Base-by-base conservation (phyloP, 306 rosid species). In the Lathyrus sativus region DNA sequence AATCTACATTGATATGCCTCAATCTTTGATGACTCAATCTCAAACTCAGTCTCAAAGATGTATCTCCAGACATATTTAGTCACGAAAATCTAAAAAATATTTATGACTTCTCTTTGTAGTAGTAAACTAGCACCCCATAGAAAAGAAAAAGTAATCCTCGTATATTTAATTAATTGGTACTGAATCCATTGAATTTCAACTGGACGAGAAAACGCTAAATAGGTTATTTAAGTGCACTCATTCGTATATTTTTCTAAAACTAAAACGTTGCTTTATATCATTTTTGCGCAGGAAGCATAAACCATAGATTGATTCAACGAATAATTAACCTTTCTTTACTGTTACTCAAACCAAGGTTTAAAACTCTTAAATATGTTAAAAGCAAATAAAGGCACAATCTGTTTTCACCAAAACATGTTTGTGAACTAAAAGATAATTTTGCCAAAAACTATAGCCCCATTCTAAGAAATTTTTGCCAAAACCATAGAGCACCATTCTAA, bases 381-480 rank as follows among this genome's bases (percentile, higher is more conserved):
- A 17, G 9, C 39, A 35, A 15, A 15, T 59, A 33, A 59, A 12
- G 7, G 29, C 29, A 26, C 42, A 14, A 33, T n/a, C 24, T 58
- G 22, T 7, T 14, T 56, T 58, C 35, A 33, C 24, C 43, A 58
- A 58, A 59, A 59, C 65, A 59, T 33, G 43, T 31, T 58, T 29
- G 43, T n/a, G 1, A n/a, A 31, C 22, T 26, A 57, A 57, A 57
- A 35, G 39, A 35, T 1, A 2, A 35, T 35, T 35, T 7, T 7
- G 58, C 7, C 72, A 44, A 9, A 9, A 2, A 28, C 35, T 37
- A 24, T 13, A 2, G 10, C 31, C 12, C 81, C 35, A 0, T 18
- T 41, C 63, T 76, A 89, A 63, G 87, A 55, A 11, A 85, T 19
- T 78, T 91, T 91, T 33, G 57, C 9, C 72, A 44, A 9, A 2